Base-by-base conservation (phyloP, 768 basidiomycete species). In the Gyrodon lividus region DNA sequence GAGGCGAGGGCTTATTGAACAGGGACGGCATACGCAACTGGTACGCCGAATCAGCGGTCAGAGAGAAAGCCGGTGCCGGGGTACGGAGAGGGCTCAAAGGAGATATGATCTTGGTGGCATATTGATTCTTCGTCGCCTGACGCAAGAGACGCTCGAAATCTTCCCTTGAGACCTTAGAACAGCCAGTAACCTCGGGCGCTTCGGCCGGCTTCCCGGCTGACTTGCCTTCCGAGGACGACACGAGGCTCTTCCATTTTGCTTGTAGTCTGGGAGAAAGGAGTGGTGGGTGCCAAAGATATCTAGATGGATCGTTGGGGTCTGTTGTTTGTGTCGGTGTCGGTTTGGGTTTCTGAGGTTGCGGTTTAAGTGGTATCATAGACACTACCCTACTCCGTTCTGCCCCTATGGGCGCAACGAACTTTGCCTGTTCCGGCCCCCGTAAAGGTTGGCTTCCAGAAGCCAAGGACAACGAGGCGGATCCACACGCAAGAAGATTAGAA, bases 41-140 rank as follows among this genome's bases (percentile, higher is more conserved):
- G 37, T 57, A 67, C 6, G 38, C 46, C 19, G 54, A 55, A 50
- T 67, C 52, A 20, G 42, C 9, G 33, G 57, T 56, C n/a, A 70
- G 33, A 26, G 42, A 41, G 16, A 35, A 23, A 22, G 52, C 46
- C 46, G 55, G 43, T 2, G 48, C n/a, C 6, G 59, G 17, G 3
- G 54, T 19, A 43, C 65, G 69, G 31, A 69, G 67, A 31, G 69
- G 68, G 49, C 45, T 69, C 51, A 69, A 31, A 17, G 68, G 68
- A 53, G 69, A 70, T 46, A 63, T 34, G 19, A 69, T 28, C 57
- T 55, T 67, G 1, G 69, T 48, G 9, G 69, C 51, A 38, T 65
- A 19, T 39, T 58, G 65, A 37, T 67, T 70, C 35, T 53, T 43
- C 31, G 42, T 30, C 7, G 59, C 56, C 39, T 69, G 63, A 23